Conservation (phyloP, 1,139 yeast genomes). For the Maudiozyma humilis region DNA sequence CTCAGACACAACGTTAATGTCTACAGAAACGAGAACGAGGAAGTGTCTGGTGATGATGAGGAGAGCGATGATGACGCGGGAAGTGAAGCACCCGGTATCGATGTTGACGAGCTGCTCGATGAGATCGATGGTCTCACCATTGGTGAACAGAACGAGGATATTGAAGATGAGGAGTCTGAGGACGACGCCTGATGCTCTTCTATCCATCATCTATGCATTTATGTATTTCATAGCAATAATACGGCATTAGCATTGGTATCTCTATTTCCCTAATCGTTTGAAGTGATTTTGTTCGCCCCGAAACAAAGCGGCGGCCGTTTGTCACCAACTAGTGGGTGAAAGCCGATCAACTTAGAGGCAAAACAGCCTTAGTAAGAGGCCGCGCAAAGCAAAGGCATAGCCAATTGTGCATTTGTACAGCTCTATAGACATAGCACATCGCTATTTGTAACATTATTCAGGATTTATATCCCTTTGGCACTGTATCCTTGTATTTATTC, state of each 20-base stretch:
- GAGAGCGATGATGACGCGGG: slow-evolving; percentile 34
- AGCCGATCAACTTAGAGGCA: not conserved
- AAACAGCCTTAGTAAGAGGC: too few relatives aligned
- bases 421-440: too few relatives aligned
- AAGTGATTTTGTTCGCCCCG: not conserved
- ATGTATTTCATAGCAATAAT: not conserved
- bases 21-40: slow-evolving; percentile 53
- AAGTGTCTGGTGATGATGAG: slow-evolving; percentile 15
- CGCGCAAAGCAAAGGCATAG: too few relatives aligned
- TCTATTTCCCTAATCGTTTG: not conserved
- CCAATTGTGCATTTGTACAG: too few relatives aligned
- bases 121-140: slow-evolving; percentile 88
- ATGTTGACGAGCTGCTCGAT: slow-evolving; percentile 75
- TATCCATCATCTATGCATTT: not conserved
- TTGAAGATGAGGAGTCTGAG: not conserved
- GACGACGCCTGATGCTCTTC: not conserved
- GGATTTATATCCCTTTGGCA: too few relatives aligned
- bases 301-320: not conserved
- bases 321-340: too few relatives aligned
- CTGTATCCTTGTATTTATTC: too few relatives aligned
- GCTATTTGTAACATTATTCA: not conserved
- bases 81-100: slow-evolving; percentile 49
- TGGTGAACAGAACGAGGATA: slow-evolving; percentile 33
- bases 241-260: not conserved
- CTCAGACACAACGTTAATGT: slow-evolving; percentile 83